Evolutionary conservation across 805 yeast genomes (phyloP).

Genomic region (Kazachstania taianensis): DNA sequence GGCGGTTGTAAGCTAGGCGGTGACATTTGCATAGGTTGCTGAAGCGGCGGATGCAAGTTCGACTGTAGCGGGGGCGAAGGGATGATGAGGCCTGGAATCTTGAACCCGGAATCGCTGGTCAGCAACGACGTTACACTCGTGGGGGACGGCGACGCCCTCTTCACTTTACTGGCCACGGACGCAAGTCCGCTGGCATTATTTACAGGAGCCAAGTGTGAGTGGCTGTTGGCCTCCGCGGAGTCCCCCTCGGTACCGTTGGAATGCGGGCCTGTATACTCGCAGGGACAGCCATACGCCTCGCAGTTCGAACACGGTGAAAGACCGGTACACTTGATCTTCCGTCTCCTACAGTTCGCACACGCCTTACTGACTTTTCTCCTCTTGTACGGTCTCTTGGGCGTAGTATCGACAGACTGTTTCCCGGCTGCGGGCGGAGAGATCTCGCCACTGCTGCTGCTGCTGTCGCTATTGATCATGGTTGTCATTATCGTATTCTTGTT

Average conservation of each 20-base stretch:
- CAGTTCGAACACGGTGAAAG: slow-evolving; percentile 25
- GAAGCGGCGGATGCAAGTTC: no score
- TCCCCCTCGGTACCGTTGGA: not conserved
- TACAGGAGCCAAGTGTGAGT: not conserved
- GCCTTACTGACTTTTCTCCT: slow-evolving; percentile 10
- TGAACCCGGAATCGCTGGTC: no score
- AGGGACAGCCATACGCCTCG: slow-evolving; percentile 21
- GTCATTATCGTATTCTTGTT: no score
- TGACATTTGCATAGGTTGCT: no score
- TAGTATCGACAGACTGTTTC: not conserved
- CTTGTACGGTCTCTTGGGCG: not conserved
- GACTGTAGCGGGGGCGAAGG: no score
- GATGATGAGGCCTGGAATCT: no score
- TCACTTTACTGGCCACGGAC: not conserved
- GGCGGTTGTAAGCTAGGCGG: no score
- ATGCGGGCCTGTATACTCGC: slow-evolving; percentile 10
- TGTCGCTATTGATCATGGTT: no score
- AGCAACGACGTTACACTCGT: not conserved
- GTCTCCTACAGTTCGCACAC: slow-evolving; percentile 25
- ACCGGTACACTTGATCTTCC: slow-evolving; percentile 29
- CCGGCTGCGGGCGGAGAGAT: no score
- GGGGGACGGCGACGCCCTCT: not conserved
- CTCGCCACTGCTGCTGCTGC: no score
- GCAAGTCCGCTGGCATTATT: not conserved
- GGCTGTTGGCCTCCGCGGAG: not conserved